A percentile compares a stretch with the other conserved stretches of the same genome.
phyloP scores from a whole-genome alignment of 768 basidiomycete genomes.

The Cystofilobasidium capitatum region DNA sequence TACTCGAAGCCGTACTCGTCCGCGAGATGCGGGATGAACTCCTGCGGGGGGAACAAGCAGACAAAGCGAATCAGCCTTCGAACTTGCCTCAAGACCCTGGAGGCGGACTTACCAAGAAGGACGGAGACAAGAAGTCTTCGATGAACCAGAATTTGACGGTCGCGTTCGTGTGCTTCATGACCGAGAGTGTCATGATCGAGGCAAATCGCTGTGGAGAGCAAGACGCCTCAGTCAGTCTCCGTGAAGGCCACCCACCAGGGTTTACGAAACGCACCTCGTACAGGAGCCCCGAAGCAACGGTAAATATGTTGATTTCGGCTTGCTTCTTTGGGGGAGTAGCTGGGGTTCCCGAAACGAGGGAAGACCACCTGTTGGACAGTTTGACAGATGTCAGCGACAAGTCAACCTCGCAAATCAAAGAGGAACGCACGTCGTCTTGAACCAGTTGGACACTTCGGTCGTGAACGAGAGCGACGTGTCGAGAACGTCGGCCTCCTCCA shows the following conservation, averaged over 20 bases:
- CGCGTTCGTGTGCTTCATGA: conserved; percentile 83
- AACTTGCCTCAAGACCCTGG: not conserved
- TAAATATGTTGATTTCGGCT: conserved; percentile 97
- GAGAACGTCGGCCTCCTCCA: conserved; percentile 74
- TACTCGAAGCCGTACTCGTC: conserved; percentile 88
- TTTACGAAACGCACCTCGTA: conserved; percentile 61
- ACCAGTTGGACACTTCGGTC: not conserved
- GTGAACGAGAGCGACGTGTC: conserved; percentile 33
- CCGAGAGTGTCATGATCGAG: conserved; percentile 95
- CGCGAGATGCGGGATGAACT: conserved; percentile 89
- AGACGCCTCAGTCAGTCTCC: not conserved
- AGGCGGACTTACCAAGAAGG: conserved; percentile 60
- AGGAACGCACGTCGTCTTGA: not conserved
- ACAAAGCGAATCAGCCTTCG: conserved; percentile 8
- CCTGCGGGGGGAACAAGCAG: conserved; percentile 44
- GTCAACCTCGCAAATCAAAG: not conserved
- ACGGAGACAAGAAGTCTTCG: conserved; percentile 95
- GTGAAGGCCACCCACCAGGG: no score
- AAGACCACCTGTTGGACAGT: not conserved
- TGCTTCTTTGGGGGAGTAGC: conserved; percentile 41
- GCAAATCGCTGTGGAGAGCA: conserved; percentile 64
- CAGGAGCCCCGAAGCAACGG: conserved; percentile 88
- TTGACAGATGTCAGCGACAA: not conserved
- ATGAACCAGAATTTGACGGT: conserved; percentile 99
- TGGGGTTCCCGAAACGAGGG: conserved; percentile 23